Percentiles rank a stretch among this genome's conserved stretches.
Evolutionary conservation across 768 basidiomycete genomes (phyloP).

Genomic region (Auricularia auricula-judae): DNA sequence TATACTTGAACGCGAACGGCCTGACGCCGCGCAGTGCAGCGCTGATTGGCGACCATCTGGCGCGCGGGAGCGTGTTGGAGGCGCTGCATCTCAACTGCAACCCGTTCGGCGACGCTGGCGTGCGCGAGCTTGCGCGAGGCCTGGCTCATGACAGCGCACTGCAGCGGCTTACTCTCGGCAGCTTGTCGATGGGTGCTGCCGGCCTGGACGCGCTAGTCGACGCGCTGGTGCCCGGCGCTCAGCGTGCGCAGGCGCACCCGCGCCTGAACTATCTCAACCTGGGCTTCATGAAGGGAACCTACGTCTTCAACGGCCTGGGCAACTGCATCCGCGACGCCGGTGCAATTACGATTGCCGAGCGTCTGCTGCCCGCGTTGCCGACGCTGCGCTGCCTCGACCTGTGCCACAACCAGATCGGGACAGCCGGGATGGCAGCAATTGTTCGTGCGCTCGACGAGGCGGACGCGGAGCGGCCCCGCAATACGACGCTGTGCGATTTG

Average conservation of each 20-base stretch:
- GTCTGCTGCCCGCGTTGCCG: neutral
- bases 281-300: neutral
- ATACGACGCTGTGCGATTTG: neutral
- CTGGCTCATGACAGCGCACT: neutral
- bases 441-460: neutral
- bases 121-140: neutral
- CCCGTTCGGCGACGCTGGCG: neutral
- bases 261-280: neutral
- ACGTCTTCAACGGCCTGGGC: neutral
- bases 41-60: neutral
- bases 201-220: neutral
- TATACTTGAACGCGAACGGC: conserved; percentile 5
- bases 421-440: neutral
- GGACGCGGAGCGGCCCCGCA: neutral
- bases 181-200: neutral
- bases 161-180: neutral
- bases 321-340: conserved; percentile 1
- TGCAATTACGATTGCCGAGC: neutral
- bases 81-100: neutral
- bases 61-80: neutral
- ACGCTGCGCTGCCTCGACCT: neutral
- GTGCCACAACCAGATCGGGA: neutral
- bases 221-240: neutral
- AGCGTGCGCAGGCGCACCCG: neutral
- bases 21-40: neutral